These are phyloP conservation scores for Debaryomyces udenii DNA, from an alignment of 1,139 yeast species.

Conservation along the genomic window DNA sequence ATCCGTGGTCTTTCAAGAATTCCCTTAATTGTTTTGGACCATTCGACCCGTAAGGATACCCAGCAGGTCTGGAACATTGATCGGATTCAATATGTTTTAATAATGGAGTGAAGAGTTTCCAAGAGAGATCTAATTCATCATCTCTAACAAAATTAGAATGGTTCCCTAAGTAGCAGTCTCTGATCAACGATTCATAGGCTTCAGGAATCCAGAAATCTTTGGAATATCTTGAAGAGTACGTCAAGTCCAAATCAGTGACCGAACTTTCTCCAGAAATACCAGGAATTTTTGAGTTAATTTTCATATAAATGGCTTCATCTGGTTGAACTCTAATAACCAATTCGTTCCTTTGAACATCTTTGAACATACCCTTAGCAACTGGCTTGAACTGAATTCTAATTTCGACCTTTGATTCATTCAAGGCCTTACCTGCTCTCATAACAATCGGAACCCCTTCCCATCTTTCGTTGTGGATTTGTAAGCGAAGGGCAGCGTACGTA, in stretches of 20 bases:
- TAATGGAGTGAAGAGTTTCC: constrained; percentile 93
- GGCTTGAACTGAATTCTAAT: constrained; percentile 90
- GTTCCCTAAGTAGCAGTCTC: constrained; percentile 89
- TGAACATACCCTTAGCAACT: constrained; percentile 80
- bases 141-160: constrained; percentile 98
- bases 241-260: constrained; percentile 86
- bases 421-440: constrained; percentile 95
- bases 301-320: constrained; percentile 87
- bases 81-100: constrained; percentile 75
- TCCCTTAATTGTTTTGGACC: constrained; percentile 73
- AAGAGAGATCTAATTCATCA: constrained; percentile 91
- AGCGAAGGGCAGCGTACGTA: constrained; percentile 85
- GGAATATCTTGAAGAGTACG: constrained; percentile 77
- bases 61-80: constrained; percentile 61
- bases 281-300: constrained; percentile 90
- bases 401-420: constrained; percentile 91
- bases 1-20: constrained; percentile 71
- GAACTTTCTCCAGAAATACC: constrained; percentile 83
- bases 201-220: constrained; percentile 94
- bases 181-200: constrained; percentile 93
- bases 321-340: constrained; percentile 94
- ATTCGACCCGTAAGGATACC: constrained; percentile 87
- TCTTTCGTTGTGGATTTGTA: constrained; percentile 84
- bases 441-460: constrained; percentile 99
- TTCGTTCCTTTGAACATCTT: constrained; percentile 85